Evolutionary conservation across 2,329 filamentous ascomycete genomes (phyloP).

Genomic region (Sphaerulina populicola): DNA sequence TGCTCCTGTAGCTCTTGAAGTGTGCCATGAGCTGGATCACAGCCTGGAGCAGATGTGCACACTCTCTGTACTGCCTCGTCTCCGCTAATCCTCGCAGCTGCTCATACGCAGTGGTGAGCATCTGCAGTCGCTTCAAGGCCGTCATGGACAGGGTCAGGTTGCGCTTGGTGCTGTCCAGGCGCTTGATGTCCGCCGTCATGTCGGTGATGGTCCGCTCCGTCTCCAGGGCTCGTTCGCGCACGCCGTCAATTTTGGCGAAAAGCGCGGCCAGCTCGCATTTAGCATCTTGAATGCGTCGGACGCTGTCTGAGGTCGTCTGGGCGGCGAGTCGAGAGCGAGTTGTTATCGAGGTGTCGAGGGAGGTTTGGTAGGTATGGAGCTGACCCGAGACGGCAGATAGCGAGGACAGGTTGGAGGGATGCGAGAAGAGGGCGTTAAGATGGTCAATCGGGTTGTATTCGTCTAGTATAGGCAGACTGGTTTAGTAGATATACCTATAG

Average conservation of each 20-base stretch:
- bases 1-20: slow-evolving; percentile 95
- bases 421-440: slow-evolving; percentile 86
- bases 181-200: slow-evolving; percentile 98
- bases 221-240: slow-evolving; percentile 77
- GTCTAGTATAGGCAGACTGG: slow-evolving; percentile 37
- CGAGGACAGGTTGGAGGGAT: slow-evolving; percentile 73
- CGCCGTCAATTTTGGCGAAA: slow-evolving; percentile 90
- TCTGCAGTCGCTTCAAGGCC: slow-evolving; percentile 89
- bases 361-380: slow-evolving; percentile 69
- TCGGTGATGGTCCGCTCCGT: slow-evolving; percentile 94
- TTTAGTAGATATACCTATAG: background rate
- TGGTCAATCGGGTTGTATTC: slow-evolving; percentile 91
- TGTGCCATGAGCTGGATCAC: slow-evolving; percentile 97
- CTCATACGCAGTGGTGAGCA: slow-evolving; percentile 98
- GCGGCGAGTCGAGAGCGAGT: slow-evolving; percentile 59
- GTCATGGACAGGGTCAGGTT: slow-evolving; percentile 98
- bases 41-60: slow-evolving; percentile 84
- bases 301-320: slow-evolving; percentile 77
- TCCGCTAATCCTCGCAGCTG: slow-evolving; percentile 77
- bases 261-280: slow-evolving; percentile 82
- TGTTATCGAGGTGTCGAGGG: slow-evolving; percentile 69
- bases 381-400: slow-evolving; percentile 65
- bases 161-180: slow-evolving; percentile 89
- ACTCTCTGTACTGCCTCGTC: slow-evolving; percentile 86
- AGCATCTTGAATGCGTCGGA: slow-evolving; percentile 83